Base-by-base conservation (phyloP, 164 flowering plant species). In the Magnolia officinalis region DNA sequence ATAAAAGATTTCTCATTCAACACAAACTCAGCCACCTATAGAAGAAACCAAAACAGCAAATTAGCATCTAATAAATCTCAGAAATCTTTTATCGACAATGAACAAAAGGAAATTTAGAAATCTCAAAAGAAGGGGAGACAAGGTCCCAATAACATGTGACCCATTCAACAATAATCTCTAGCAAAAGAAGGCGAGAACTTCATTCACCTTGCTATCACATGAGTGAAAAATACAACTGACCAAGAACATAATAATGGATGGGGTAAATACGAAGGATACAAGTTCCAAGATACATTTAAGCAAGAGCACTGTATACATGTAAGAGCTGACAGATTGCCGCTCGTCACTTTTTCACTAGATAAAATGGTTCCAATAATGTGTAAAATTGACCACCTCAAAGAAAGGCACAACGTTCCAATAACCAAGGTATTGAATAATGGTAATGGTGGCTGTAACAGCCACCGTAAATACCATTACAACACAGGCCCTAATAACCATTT, bases 1-100 rank as follows among this genome's bases (percentile, higher is more conserved):
- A 89, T 83, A 81, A 90, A 92, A 73, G 98, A 87, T 72, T 87
- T 81, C 74, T 94, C 92, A 70, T 14, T 77, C 76, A 96, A 84
- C 61, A 90, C 71, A 71, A 72, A 78, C 82, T 96, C 98, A 80
- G 98, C 88, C 9, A 91, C 86, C 99, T 96, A 66, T 72, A 68
- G 50, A 66, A 19, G 8, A 31, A 50, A 24, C 16, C 49, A 67
- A 21, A 55, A 55, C 11, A 55, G 16, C 6, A 55, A 55, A 55
- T 9, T 9, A 55, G 16, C 59, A 9, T 16, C 2, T 55, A 55
- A 9, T 9, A 55, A 16, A 55, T 55, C 59, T 55, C 59, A 31
- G 14, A 55, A 2, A 16, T 10, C 59, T 16, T 55, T 55, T 55
- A 55, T 55, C 14, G 59, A 55, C 8, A 55, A 55, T 2, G 11